These are phyloP conservation scores for Penicillium decumbens DNA, from an alignment of 2,329 filamentous ascomycete genomes.

Conservation along the genomic window DNA sequence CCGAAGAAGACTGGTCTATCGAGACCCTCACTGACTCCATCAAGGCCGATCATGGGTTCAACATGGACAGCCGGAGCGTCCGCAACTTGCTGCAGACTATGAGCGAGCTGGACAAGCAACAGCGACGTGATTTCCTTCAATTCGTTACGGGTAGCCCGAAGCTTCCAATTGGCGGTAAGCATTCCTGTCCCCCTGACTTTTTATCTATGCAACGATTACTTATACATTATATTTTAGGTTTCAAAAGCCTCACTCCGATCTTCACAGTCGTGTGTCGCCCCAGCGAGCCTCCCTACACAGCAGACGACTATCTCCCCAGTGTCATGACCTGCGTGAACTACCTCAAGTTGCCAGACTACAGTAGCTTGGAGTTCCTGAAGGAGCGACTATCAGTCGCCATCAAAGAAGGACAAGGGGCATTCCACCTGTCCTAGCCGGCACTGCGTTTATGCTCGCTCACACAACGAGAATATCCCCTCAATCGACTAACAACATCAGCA, in stretches of 20 bases:
- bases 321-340: slow-evolving; percentile 99
- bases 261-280: slow-evolving; percentile 99
- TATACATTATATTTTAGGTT: slow-evolving; percentile 55
- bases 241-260: slow-evolving; percentile 95
- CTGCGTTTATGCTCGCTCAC: neutral
- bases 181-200: neutral
- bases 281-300: slow-evolving; percentile 87
- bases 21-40: slow-evolving; percentile 98
- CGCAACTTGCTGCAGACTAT: slow-evolving; percentile 89
- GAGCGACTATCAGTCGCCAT: slow-evolving; percentile 79
- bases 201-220: neutral
- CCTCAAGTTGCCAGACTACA: slow-evolving; percentile 94
- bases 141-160: slow-evolving; percentile 98
- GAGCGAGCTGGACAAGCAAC: slow-evolving; percentile 71
- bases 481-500: slow-evolving; percentile 3
- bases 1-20: slow-evolving; percentile 94
- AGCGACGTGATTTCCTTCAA: slow-evolving; percentile 90
- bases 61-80: slow-evolving; percentile 95
- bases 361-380: slow-evolving; percentile 67
- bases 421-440: slow-evolving; percentile 71
- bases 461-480: slow-evolving; percentile 1
- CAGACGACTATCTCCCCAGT: slow-evolving; percentile 96
- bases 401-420: slow-evolving; percentile 92
- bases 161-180: slow-evolving; percentile 89
- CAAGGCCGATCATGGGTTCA: slow-evolving; percentile 97